Conservation (phyloP, 2,329 filamentous ascomycete species). For the Cladosporium sp. region DNA sequence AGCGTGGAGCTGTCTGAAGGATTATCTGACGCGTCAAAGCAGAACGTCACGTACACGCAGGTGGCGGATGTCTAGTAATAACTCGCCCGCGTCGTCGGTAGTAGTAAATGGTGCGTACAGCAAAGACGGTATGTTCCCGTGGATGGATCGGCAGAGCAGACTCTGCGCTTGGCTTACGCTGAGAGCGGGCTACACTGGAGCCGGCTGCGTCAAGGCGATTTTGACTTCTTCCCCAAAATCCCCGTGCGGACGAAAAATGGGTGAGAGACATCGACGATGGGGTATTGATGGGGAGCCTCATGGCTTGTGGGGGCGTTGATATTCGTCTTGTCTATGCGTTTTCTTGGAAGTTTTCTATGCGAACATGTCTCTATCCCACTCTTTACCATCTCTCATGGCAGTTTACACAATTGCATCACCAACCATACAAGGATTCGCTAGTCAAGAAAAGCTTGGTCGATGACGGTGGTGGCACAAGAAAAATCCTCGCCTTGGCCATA, state of each 20-base stretch:
- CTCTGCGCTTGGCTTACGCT: constrained; percentile 8
- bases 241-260: constrained; percentile 1
- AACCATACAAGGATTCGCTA: not conserved
- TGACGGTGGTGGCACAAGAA: constrained; percentile 9
- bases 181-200: not conserved
- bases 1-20: no score
- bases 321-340: no score
- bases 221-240: constrained; percentile 5
- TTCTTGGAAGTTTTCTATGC: no score
- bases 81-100: not conserved
- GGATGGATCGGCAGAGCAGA: constrained; percentile 6
- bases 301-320: not conserved
- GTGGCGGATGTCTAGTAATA: not conserved
- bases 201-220: not conserved
- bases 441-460: constrained; percentile 3
- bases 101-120: no score
- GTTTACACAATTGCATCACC: not conserved
- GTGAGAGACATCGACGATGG: constrained; percentile 5
- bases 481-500: constrained; percentile 7
- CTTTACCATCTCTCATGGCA: not conserved
- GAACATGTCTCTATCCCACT: not conserved
- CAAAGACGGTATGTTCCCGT: no score
- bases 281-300: not conserved
- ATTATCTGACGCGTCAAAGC: not conserved
- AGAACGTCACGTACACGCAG: constrained; percentile 7